These are phyloP conservation scores for Ophiostoma novo-ulmi DNA, from an alignment of 2,329 filamentous ascomycete species.

Conservation along the genomic window DNA sequence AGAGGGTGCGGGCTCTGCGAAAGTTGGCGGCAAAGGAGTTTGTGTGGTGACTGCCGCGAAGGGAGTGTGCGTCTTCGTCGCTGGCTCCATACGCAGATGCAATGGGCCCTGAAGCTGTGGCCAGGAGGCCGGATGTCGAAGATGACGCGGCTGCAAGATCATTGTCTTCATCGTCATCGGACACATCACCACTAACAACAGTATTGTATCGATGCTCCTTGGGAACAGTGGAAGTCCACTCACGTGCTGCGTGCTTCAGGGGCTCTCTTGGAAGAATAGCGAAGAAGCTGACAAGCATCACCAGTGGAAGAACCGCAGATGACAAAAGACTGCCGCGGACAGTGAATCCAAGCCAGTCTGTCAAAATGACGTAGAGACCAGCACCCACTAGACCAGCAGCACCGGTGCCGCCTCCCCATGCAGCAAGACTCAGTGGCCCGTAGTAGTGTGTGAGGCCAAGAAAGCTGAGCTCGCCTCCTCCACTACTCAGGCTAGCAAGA, in stretches of 20 bases:
- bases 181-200: neutral
- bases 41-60: neutral
- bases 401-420: conserved; percentile 90
- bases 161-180: conserved; percentile 32
- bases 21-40: conserved; percentile 48
- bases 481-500: conserved; percentile 77
- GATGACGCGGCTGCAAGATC: conserved; percentile 21
- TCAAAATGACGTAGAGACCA: conserved; percentile 80
- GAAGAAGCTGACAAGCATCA: conserved; percentile 88
- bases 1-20: conserved; percentile 60
- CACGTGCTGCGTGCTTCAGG: conserved; percentile 40
- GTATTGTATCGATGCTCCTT: neutral
- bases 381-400: conserved; percentile 83
- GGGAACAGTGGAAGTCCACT: conserved; percentile 24
- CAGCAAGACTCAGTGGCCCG: conserved; percentile 76
- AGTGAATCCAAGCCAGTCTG: conserved; percentile 69
- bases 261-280: conserved; percentile 65
- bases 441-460: conserved; percentile 91
- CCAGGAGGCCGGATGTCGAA: neutral
- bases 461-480: conserved; percentile 85
- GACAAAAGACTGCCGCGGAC: conserved; percentile 70
- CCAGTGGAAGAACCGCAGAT: conserved; percentile 69
- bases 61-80: conserved; percentile 28
- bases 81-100: neutral
- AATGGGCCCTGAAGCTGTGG: neutral